phyloP scores from a whole-genome alignment of 345 rosid genomes.

The Lepidium africanum region DNA sequence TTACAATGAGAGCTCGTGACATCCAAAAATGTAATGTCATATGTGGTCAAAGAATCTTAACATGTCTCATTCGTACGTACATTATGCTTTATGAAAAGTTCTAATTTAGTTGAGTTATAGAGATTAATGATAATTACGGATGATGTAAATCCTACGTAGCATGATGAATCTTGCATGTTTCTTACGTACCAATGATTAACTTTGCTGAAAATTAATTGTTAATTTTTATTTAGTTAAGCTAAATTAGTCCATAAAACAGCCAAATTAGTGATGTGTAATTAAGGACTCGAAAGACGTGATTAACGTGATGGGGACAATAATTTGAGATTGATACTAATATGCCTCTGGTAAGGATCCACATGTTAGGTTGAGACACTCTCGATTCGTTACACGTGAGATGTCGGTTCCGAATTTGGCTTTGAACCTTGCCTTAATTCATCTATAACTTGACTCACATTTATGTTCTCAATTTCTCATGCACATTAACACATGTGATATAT shows the following conservation, averaged over 20 bases:
- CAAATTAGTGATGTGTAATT: too few relatives aligned
- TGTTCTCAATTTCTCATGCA: neutral
- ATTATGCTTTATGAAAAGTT: neutral
- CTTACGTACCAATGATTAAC: neutral
- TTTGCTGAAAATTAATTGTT: neutral
- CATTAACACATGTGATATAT: neutral
- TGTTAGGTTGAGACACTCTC: constrained; percentile 19
- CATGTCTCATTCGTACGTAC: neutral
- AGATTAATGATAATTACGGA: neutral
- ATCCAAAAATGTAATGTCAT: constrained; percentile 20
- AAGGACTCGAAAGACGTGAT: neutral
- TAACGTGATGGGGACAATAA: neutral
- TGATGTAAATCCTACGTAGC: neutral
- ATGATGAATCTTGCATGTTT: neutral
- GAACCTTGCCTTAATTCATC: neutral
- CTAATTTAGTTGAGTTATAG: neutral
- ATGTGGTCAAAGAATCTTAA: constrained; percentile 19
- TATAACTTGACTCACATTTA: too few relatives aligned
- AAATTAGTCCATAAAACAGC: too few relatives aligned
- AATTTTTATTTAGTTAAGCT: too few relatives aligned
- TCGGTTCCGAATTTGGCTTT: constrained; percentile 22
- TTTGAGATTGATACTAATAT: constrained; percentile 9
- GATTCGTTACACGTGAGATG: constrained; percentile 28
- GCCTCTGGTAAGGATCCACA: constrained; percentile 23
- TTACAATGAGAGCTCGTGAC: constrained; percentile 18